phyloP scores from a whole-genome alignment of 257 asterid genomes.

The Solanum sitiens region DNA sequence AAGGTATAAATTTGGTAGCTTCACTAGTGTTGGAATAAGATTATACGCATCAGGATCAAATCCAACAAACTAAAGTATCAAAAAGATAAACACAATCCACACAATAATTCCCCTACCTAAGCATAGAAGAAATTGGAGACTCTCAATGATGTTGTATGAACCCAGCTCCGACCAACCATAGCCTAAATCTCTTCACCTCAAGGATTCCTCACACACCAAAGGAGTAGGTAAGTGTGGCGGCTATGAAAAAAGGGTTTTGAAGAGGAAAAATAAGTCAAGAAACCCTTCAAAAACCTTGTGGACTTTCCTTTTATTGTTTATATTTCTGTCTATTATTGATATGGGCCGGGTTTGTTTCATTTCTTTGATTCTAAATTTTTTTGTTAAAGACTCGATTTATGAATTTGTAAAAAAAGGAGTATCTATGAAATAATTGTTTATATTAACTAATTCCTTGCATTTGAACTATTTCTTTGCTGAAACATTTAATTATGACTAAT shows the following conservation, averaged over 20 bases:
- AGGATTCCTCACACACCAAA: background rate
- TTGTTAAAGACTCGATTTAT: too few species aligned
- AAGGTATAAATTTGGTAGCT: background rate
- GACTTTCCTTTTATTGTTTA: background rate
- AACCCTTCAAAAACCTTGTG: background rate
- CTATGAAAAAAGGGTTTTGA: background rate
- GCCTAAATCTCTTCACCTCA: background rate
- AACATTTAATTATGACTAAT: too few species aligned
- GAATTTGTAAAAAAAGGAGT: too few species aligned
- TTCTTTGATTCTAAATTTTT: too few species aligned
- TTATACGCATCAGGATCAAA: background rate
- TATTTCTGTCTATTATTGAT: background rate
- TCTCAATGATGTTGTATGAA: background rate
- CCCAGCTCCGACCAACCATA: background rate
- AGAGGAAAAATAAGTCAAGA: background rate
- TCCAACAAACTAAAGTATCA: too few species aligned
- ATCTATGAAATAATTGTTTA: too few species aligned
- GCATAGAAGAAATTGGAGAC: too few species aligned
- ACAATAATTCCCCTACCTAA: background rate
- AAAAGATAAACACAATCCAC: background rate
- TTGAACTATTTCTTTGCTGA: too few species aligned
- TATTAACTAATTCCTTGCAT: too few species aligned
- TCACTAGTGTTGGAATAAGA: background rate
- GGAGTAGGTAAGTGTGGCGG: background rate
- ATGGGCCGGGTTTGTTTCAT: background rate